Evolutionary conservation across 345 rosid species (phyloP).

Genomic region (Pseudoturritis turrita): DNA sequence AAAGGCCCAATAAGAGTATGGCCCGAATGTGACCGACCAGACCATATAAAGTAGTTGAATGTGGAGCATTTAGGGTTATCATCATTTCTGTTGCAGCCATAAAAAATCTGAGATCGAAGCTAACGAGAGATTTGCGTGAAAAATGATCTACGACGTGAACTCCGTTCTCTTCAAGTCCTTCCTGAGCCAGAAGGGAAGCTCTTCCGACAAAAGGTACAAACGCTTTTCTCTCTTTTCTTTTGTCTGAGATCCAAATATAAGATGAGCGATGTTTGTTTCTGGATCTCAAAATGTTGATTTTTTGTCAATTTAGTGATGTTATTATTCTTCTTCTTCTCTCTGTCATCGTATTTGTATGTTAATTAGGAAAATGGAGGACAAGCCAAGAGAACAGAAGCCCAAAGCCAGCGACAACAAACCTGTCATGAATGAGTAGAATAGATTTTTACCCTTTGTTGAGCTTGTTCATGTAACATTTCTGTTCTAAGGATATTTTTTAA

Average conservation of each 20-base stretch:
- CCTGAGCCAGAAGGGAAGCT: conserved; percentile 93
- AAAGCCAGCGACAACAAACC: conserved; percentile 98
- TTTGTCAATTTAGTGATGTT: background rate
- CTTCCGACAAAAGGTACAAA: conserved; percentile 80
- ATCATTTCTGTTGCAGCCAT: background rate
- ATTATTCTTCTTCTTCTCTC: background rate
- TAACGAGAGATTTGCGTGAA: background rate
- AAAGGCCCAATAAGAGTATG: background rate
- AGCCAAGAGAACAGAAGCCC: conserved; percentile 86
- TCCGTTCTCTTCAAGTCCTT: conserved; percentile 85
- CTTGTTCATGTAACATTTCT: background rate
- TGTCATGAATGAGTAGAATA: conserved; percentile 68
- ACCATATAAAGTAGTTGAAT: conserved; percentile 4
- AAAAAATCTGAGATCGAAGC: background rate
- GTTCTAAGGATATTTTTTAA: background rate
- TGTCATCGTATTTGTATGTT: background rate
- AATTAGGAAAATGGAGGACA: conserved; percentile 85
- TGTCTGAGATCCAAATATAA: background rate
- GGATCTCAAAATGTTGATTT: background rate
- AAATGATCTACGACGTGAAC: conserved; percentile 96
- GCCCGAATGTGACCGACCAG: background rate
- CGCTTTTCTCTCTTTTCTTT: background rate
- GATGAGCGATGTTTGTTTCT: background rate
- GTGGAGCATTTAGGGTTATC: conserved; percentile 1
- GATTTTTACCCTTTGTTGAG: background rate